Evolutionary conservation across 2,329 filamentous ascomycete genomes (phyloP), one percentile per base, ranked within the genome.

Genomic region (Aspergillus awamori): DNA sequence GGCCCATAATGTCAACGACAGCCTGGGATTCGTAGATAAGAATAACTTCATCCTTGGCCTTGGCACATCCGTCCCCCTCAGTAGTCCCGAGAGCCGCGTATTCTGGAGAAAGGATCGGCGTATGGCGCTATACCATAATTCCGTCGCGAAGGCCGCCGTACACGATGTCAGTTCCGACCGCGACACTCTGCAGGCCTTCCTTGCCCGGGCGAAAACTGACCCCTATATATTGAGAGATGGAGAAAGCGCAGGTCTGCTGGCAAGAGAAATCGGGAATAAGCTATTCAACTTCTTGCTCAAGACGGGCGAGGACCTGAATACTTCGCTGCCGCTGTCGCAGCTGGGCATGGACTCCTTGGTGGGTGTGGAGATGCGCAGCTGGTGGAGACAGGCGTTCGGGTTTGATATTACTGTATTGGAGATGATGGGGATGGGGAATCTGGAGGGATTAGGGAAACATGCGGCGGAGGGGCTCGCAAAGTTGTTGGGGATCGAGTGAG

Each of bases 261-360:
- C 65, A 1, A 8, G 55, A 1, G 67, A 70, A 20, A 69, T 70
- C 15, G 67, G 66, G 4, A 68, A 65, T 30, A 64, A 64, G 33
- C 24, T 70, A 0, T 65, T 68, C 33, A 62, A 49, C 17, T 61
- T 70, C 20, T 47, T 70, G 48, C 33, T 69, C 5, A 63, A 59
- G 59, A 61, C 61, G 8, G 58, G 58, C 24, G 69, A 65, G 17
- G 67, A 70, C 3, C 38, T 24, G 47, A 63, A 67, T 30, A 59
- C 59, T 3, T 62, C 59, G 20, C 65, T 58, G 43, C 60, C 67
- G 1, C 45, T 74, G 20, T 55, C 61, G 54, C 67, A 63, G 2
- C 59, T 70, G 15, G 69, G 67, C 13, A 63, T 73, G 43, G 73
- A 75, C 52, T 74, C 72, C 1, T 63, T 75, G 11, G 65, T 71